Evolutionary conservation across 2,329 filamentous ascomycete species (phyloP).

Genomic region (Stagonosporopsis rhizophila): DNA sequence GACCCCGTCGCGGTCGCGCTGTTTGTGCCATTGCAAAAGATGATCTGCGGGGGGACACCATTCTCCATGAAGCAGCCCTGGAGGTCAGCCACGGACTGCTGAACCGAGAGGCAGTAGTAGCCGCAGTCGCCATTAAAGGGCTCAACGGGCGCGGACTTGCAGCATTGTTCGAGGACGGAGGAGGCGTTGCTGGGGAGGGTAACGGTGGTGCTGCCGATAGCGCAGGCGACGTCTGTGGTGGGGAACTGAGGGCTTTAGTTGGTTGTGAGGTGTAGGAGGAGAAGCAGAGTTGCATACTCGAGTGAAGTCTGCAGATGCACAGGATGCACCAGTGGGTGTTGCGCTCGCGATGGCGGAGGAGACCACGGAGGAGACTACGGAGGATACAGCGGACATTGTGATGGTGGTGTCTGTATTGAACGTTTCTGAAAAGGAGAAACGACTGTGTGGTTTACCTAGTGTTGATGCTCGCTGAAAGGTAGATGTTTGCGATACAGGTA

Average conservation of each 20-base stretch:
- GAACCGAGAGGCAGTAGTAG: constrained; percentile 38
- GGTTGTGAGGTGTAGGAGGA: no score
- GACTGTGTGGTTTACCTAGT: not conserved
- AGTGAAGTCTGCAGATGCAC: constrained; percentile 34
- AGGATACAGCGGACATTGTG: constrained; percentile 25
- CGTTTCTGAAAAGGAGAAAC: not conserved
- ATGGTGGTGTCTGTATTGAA: not conserved
- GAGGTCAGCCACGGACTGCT: constrained; percentile 37
- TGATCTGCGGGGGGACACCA: constrained; percentile 28
- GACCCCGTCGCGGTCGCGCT: constrained; percentile 38
- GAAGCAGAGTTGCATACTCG: not conserved
- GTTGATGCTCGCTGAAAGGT: not conserved
- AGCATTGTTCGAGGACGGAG: constrained; percentile 37
- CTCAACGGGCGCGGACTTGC: constrained; percentile 42
- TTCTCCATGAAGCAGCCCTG: constrained; percentile 38
- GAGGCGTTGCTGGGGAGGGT: constrained; percentile 37
- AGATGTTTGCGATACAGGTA: not conserved
- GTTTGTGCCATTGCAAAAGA: constrained; percentile 38
- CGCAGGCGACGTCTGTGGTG: constrained; percentile 38
- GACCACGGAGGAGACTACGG: constrained; percentile 16
- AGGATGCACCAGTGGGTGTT: constrained; percentile 24
- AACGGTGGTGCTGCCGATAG: constrained; percentile 30
- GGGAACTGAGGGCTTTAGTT: constrained; percentile 26
- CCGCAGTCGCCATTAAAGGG: constrained; percentile 39
- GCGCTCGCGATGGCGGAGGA: constrained; percentile 28